phyloP scores from a whole-genome alignment of 75 land plant genomes.

The Pinus albicaulis region DNA sequence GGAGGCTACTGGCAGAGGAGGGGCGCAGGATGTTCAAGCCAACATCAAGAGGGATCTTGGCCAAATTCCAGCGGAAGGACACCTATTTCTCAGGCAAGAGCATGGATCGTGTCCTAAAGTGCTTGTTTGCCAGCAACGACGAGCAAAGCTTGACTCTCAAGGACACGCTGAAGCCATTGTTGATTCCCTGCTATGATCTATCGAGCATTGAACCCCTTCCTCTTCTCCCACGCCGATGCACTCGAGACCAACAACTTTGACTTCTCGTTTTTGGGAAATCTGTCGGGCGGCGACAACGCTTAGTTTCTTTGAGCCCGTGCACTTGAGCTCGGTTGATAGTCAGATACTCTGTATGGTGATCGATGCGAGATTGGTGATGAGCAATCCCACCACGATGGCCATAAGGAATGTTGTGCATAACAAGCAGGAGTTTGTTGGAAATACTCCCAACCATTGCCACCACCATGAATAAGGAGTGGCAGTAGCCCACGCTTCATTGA shows the following conservation, averaged over 20 bases:
- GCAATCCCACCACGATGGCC: conserved; percentile 81
- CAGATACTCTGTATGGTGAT: conserved; percentile 44
- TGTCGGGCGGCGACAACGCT: conserved; percentile 67
- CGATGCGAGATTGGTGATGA: conserved; percentile 71
- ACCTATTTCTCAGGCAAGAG: not conserved
- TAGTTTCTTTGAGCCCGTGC: conserved; percentile 25
- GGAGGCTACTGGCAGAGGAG: conserved; percentile 62
- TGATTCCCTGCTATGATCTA: conserved; percentile 82
- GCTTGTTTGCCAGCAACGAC: conserved; percentile 24
- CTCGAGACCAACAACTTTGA: conserved; percentile 71
- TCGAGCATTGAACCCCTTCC: conserved; percentile 64
- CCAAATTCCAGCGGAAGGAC: conserved; percentile 11
- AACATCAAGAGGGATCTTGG: conserved; percentile 3
- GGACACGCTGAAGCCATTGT: conserved; percentile 64
- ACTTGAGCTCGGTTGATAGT: conserved; percentile 56
- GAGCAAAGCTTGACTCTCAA: conserved; percentile 26
- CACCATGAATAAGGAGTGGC: no score
- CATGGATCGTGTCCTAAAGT: conserved; percentile 25
- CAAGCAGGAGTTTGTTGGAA: conserved; percentile 77
- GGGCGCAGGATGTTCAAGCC: conserved; percentile 36
- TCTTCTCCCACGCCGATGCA: conserved; percentile 90
- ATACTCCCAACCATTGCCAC: no score
- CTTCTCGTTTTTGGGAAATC: conserved; percentile 66
- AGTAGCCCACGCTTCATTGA: no score
- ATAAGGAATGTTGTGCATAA: conserved; percentile 79